Conservation (phyloP, 2,329 filamentous ascomycete genomes). For the Albifimbria verrucaria region DNA sequence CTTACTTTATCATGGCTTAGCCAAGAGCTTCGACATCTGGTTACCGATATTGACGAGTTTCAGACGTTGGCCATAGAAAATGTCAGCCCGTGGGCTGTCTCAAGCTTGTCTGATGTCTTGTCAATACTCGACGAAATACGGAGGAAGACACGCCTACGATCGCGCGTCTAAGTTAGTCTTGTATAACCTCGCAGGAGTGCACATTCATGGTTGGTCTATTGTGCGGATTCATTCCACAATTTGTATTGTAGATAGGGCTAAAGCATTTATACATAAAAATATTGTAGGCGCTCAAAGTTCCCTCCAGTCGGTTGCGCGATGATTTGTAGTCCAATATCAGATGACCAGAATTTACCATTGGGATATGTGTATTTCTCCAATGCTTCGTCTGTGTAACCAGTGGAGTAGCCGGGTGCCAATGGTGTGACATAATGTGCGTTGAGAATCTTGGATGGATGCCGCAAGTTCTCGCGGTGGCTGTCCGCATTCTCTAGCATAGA, state of each 20-base stretch:
- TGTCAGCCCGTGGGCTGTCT: constrained; percentile 22
- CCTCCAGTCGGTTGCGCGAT: constrained; percentile 26
- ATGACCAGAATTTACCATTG: constrained; percentile 25
- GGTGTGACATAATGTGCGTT: constrained; percentile 24
- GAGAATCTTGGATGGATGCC: constrained; percentile 19
- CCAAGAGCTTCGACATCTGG: constrained; percentile 19
- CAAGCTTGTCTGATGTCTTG: constrained; percentile 22
- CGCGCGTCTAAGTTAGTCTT: constrained; percentile 14
- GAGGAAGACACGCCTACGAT: constrained; percentile 19
- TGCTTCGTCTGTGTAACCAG: constrained; percentile 24
- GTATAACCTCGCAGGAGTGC: too few relatives aligned
- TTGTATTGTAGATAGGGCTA: too few relatives aligned
- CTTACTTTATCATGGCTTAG: constrained; percentile 27
- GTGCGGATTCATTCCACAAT: too few relatives aligned
- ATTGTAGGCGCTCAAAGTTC: constrained; percentile 10
- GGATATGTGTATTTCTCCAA: constrained; percentile 26
- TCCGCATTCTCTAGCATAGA: constrained; percentile 89
- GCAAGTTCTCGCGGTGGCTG: constrained; percentile 24
- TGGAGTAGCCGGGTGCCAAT: constrained; percentile 22
- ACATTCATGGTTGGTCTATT: too few relatives aligned
- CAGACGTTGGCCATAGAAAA: constrained; percentile 22
- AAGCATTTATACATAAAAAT: too few relatives aligned
- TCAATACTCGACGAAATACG: constrained; percentile 26
- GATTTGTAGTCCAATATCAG: constrained; percentile 24
- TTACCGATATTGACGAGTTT: constrained; percentile 26